Evolutionary conservation across 495 filamentous ascomycete genomes (phyloP), one percentile per base, ranked within the genome.

Genomic region (Evansstolkia leycettana): DNA sequence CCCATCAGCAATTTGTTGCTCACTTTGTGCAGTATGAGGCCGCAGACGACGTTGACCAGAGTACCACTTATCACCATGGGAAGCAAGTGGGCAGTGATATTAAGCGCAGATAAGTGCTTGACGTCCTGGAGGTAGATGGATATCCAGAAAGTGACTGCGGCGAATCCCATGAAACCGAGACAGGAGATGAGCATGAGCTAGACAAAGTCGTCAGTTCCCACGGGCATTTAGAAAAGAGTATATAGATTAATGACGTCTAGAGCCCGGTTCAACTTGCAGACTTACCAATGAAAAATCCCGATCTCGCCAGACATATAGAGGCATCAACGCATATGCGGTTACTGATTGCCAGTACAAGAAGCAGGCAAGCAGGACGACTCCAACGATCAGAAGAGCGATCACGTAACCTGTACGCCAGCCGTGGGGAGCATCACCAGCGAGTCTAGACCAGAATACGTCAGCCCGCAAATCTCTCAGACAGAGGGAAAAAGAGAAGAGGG

Each of bases 331-430:
- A 20, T 54, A 13, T 10, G 35, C 25, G 6, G 50, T 52, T 12
- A 52, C 17, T 1, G 53, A 56, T 31, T 87, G 77, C 80, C 80
- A 85, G 24, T 63, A 50, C 14, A 78, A 46, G 41, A 87, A 87
- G 1, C 57, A 43, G 0, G 41, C 60, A 5, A 84, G 62, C 3
- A 84, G 49, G 7, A 76, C 34, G 17, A 81, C 27, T 1, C 78
- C 74, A 9, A 80, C 54, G 14, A 76, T 66, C 26, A 87, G 72
- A 3, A 85, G 52, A 6, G 65, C 68, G 20, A 74, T 55, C 1
- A 81, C 61, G 62, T 74, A 80, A 4, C 68, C 60, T 1, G 68
- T 74, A 13, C 45, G 43, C 77, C 78, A 82, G 5, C 78, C 77
- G 12, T 75, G 61, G 0, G 58, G 52, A 5, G 62, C 62, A 18